A percentile compares a stretch with the other conserved stretches of the same genome.
These are phyloP conservation scores for Vitis vinifera DNA, from an alignment of 164 flowering plant genomes.

Conservation along the genomic window DNA sequence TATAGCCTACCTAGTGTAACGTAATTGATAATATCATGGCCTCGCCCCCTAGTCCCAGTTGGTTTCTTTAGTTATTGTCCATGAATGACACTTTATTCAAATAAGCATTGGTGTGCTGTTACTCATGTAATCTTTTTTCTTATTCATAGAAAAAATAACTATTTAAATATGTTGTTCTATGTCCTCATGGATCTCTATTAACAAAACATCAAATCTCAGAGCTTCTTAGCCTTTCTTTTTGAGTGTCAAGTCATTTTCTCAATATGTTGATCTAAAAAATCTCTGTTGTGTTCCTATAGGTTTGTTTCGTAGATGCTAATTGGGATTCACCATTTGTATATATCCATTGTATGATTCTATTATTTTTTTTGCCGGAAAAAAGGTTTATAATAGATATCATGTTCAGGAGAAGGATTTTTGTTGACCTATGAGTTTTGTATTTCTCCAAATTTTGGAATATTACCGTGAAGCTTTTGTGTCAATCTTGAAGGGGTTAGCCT, in stretches of 20 bases:
- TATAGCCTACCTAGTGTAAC: slow-evolving; percentile 74
- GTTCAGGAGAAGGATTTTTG: slow-evolving; percentile 12
- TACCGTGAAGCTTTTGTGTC: background rate
- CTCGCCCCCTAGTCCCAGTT: slow-evolving; percentile 31
- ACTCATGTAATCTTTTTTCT: too few relatives aligned
- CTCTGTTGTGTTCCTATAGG: slow-evolving; percentile 85
- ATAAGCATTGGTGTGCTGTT: too few relatives aligned
- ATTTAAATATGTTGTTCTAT: background rate
- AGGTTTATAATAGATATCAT: slow-evolving; percentile 7
- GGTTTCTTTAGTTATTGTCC: slow-evolving; percentile 37
- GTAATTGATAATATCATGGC: slow-evolving; percentile 66
- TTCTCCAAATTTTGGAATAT: background rate
- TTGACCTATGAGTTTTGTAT: slow-evolving; percentile 1
- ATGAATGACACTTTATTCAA: too few relatives aligned
- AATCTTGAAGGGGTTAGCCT: background rate
- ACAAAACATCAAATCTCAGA: slow-evolving; percentile 1
- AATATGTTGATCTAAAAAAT: slow-evolving; percentile 47
- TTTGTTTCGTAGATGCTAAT: slow-evolving; percentile 63
- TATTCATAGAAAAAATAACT: background rate
- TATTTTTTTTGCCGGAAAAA: background rate
- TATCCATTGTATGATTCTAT: slow-evolving; percentile 34
- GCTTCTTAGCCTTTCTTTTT: background rate
- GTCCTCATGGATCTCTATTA: slow-evolving; percentile 5
- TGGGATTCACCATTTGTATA: slow-evolving; percentile 43
- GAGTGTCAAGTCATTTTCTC: background rate